phyloP scores from a whole-genome alignment of 208 protist genomes.

The Crithidia bombi region DNA sequence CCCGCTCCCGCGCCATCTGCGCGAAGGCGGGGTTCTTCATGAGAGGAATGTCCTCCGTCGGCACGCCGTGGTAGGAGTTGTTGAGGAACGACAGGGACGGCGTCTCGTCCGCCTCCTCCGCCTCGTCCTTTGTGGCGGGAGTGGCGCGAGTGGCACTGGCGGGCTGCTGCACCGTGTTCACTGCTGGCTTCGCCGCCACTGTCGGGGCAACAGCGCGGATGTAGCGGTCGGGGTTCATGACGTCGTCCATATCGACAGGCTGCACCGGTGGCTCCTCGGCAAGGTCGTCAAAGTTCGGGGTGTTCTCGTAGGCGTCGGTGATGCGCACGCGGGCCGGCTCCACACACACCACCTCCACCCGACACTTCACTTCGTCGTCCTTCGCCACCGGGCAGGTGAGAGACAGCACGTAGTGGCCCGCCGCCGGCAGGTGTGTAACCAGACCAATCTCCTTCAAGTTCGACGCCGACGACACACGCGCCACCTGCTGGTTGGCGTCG shows the following conservation, averaged over 20 bases:
- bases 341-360: constrained; percentile 70
- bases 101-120: constrained; percentile 19
- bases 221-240: constrained; percentile 21
- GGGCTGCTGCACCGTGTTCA: constrained; percentile 9
- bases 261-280: constrained; percentile 19
- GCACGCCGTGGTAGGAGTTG: constrained; percentile 56
- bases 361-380: constrained; percentile 48
- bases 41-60: constrained; percentile 45
- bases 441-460: constrained; percentile 71
- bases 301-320: constrained; percentile 60
- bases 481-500: constrained; percentile 42
- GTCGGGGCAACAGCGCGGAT: constrained; percentile 8
- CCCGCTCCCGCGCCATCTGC: constrained; percentile 40
- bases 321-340: constrained; percentile 70
- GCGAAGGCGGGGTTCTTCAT: constrained; percentile 37
- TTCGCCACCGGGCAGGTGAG: constrained; percentile 55
- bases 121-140: background rate
- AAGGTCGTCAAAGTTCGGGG: constrained; percentile 29
- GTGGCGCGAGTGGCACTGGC: background rate
- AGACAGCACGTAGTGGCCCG: constrained; percentile 69
- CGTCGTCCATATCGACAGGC: constrained; percentile 1
- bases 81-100: constrained; percentile 44
- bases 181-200: background rate
- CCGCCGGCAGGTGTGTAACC: constrained; percentile 44
- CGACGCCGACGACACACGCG: constrained; percentile 58